A percentile compares a stretch with the other conserved stretches of the same genome.
Conservation (phyloP, 208 protist species). For the Paratrypanosoma confusum region DNA sequence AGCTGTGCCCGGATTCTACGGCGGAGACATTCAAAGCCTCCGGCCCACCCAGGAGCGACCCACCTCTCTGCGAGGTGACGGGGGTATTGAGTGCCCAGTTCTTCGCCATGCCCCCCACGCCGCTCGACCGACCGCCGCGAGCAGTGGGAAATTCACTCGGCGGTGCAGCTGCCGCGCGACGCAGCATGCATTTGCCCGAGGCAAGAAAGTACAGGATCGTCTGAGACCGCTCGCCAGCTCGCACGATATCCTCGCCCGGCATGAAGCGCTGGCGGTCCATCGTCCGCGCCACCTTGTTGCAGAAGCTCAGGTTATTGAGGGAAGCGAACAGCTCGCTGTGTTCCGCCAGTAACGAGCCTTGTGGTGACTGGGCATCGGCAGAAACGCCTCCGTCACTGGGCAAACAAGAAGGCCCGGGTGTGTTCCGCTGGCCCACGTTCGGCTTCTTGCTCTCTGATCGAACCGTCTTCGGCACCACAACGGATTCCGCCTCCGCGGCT, state of each 20-base stretch:
- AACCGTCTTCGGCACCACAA: constrained; percentile 1
- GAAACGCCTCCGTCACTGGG: background rate
- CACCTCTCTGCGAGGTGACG: background rate
- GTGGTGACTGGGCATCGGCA: constrained; percentile 7
- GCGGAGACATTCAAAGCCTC: constrained; percentile 11
- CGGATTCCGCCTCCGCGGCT: constrained; percentile 1
- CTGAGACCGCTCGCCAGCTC: constrained; percentile 38
- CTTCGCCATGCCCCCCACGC: too few relatives aligned
- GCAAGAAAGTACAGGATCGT: constrained; percentile 63
- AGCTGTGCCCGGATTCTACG: constrained; percentile 24
- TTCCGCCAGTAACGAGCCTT: constrained; percentile 49
- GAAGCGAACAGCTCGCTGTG: constrained; percentile 39
- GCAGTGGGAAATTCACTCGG: too few relatives aligned
- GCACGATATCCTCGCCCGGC: constrained; percentile 46
- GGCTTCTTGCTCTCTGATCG: background rate
- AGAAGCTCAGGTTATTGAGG: constrained; percentile 36
- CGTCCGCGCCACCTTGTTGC: constrained; percentile 45
- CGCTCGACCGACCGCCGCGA: too few relatives aligned
- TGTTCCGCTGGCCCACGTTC: background rate
- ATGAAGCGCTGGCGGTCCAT: constrained; percentile 46
- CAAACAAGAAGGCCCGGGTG: background rate
- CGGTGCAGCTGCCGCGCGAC: constrained; percentile 10
- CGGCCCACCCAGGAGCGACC: background rate
- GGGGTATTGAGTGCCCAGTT: constrained; percentile 10
- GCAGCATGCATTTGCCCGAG: constrained; percentile 57